These are phyloP conservation scores for Suillus fuscotomentosus DNA, from an alignment of 768 basidiomycete genomes.

Conservation along the genomic window DNA sequence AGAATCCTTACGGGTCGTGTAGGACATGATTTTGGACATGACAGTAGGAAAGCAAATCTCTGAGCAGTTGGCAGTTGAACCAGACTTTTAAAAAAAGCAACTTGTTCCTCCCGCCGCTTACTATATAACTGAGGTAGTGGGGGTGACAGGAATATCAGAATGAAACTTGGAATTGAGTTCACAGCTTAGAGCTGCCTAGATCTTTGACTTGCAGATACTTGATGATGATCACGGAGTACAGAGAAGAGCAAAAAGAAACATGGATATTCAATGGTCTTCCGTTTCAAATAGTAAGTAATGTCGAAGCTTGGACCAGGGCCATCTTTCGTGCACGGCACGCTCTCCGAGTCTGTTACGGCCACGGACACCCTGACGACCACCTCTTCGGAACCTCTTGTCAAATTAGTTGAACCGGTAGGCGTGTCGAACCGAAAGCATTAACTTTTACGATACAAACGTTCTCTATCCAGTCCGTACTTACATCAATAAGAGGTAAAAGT, in stretches of 20 bases:
- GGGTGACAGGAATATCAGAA: not conserved
- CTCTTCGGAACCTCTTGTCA: conserved; percentile 7
- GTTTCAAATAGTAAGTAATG: not conserved
- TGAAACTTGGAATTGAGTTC: conserved; percentile 2
- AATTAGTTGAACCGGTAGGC: not conserved
- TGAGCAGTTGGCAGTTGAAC: not conserved
- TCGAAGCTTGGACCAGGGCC: conserved; percentile 1
- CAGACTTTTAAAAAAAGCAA: not conserved
- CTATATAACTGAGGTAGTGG: not conserved
- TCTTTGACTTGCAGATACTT: not conserved
- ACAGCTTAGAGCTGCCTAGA: not conserved
- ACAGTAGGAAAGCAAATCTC: not conserved
- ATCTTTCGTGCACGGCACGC: not conserved
- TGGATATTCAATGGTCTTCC: not conserved
- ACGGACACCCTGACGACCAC: conserved; percentile 10
- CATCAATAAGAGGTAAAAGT: not conserved
- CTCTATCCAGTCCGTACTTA: not conserved
- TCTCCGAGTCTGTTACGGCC: not conserved
- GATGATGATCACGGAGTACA: not conserved
- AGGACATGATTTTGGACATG: not conserved
- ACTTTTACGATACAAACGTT: not conserved
- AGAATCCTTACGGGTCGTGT: not conserved
- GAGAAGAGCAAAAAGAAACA: not conserved
- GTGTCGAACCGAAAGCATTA: conserved; percentile 2
- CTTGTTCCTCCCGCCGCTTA: conserved; percentile 2